Base-by-base conservation (phyloP, 2,329 filamentous ascomycete species). In the Ophiocordyceps camponoti-floridani region DNA sequence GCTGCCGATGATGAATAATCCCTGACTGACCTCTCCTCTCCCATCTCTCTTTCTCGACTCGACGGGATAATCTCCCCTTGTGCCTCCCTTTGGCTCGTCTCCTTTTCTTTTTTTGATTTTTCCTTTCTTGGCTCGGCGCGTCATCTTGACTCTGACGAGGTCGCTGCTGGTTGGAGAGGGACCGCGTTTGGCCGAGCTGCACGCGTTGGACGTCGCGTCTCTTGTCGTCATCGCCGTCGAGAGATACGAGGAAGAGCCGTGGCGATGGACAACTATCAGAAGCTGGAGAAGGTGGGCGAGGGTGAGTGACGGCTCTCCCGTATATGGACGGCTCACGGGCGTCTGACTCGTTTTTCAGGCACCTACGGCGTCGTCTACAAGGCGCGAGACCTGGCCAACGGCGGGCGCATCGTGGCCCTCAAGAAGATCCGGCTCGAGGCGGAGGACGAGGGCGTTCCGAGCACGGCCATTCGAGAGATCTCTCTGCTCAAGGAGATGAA, bases 361-460 rank as follows among this genome's bases (percentile, higher is more conserved):
- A 94, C 87, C 14, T 94, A 94, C 60, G 87, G 87, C 62, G 87
- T 94, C 50, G 87, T 94, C 50, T 94, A 94, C 76, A 94, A 94
- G 65, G 87, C 87, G 47, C 79, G 82, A 52, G 87, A 94, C 62
- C 80, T 94, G 48, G 76, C 76, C 52, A 81, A 88, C 57, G 73
- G 74, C 52, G 84, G 84, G 57, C 82, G 84, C 55, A 91, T 94
- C 54, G 87, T 94, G 50, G 87, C 87, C 19, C 70, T 94, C 53
- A 94, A 94, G 73, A 94, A 94, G 70, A 94, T 94, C 56, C 83
- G 87, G 50, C 82, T 94, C 55, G 88, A 94, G 59, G 86, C 87
- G 50, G 88, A 94, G 68, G 87, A 94, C 67, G 88, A 94, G 61
- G 87, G 87, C 53, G 86, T 94, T 16, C 88, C 87, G 3, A 88